These are phyloP conservation scores for Podospora anserina DNA, from an alignment of 495 filamentous ascomycete species.

Conservation along the genomic window DNA sequence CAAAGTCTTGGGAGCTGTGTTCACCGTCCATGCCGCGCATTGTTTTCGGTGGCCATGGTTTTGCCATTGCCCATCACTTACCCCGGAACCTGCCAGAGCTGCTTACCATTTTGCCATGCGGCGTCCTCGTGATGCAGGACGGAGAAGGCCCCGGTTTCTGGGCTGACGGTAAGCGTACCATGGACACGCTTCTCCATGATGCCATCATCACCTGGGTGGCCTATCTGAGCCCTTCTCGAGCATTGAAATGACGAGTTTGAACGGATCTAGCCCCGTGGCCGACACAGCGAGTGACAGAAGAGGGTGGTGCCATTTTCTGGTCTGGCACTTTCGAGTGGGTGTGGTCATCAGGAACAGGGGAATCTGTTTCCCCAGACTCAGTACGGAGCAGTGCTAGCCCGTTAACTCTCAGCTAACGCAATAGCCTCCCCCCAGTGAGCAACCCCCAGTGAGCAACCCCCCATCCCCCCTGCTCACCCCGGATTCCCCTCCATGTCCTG, in stretches of 20 bases:
- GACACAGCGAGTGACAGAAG: neutral
- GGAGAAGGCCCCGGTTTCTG: constrained; percentile 9
- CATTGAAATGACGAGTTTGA: neutral
- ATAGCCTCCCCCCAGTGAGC: neutral
- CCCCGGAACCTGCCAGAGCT: neutral
- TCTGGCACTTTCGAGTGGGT: neutral
- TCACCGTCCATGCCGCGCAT: neutral
- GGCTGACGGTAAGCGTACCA: constrained; percentile 16
- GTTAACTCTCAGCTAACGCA: constrained; percentile 5
- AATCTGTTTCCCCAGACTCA: neutral
- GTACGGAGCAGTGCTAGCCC: neutral
- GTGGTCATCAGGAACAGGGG: constrained; percentile 4
- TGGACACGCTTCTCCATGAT: constrained; percentile 2
- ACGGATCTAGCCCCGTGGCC: neutral
- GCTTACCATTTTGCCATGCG: neutral
- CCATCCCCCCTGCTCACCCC: constrained; percentile 27
- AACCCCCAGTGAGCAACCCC: too few species aligned
- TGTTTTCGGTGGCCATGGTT: neutral
- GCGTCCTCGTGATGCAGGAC: constrained; percentile 12
- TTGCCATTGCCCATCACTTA: neutral
- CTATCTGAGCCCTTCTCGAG: neutral
- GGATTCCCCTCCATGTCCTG: constrained; percentile 20
- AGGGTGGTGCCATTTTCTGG: neutral
- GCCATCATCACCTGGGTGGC: neutral
- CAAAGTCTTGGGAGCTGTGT: neutral